Evolutionary conservation across 371 early-diverging fungal species (phyloP).

Genomic region (Lichtheimia ramosa): DNA sequence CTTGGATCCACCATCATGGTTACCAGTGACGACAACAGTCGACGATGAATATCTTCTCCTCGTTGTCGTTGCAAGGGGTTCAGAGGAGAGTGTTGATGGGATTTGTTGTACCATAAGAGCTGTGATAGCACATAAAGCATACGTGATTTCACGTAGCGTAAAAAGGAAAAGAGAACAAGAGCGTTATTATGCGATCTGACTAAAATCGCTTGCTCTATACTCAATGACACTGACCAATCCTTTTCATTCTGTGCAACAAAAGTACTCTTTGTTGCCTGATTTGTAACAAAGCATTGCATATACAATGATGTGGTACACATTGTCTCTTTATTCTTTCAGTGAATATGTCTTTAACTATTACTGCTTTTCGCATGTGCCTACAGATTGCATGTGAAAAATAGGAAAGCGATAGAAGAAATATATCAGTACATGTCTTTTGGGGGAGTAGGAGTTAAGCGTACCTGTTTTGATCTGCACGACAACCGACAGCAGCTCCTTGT

Average conservation of each 20-base stretch:
- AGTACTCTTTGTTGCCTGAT: no score
- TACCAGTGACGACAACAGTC: background rate
- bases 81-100: background rate
- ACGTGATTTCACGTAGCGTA: slow-evolving; percentile 1
- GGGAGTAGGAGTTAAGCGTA: no score
- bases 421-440: no score
- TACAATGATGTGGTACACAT: no score
- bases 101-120: background rate
- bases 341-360: no score
- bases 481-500: slow-evolving; percentile 26
- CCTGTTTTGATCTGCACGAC: slow-evolving; percentile 9
- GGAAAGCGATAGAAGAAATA: no score
- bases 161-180: background rate
- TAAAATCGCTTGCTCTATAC: no score
- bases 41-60: slow-evolving; percentile 5
- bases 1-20: background rate
- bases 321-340: no score
- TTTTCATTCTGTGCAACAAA: background rate
- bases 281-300: no score
- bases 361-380: no score
- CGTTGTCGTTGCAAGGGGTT: background rate
- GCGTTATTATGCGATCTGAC: no score
- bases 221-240: background rate
- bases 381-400: no score
- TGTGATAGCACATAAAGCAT: background rate